Evolutionary conservation across 768 basidiomycete species (phyloP), one percentile per base, ranked within the genome.

Genomic region (Megacollybia marginata): DNA sequence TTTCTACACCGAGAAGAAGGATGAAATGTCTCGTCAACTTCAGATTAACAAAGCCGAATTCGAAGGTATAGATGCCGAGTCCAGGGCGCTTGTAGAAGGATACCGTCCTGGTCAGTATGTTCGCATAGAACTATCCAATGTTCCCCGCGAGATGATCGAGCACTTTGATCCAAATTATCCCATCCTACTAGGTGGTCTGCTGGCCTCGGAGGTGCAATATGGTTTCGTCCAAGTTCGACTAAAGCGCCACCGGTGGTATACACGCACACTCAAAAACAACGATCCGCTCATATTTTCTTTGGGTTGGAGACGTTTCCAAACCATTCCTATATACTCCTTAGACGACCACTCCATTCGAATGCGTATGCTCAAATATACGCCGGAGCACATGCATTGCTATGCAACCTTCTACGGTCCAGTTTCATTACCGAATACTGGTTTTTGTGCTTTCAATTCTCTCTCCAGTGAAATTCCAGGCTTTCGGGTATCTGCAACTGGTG

Each of bases 351-450:
- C 88, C 9, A 95, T 97, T 57, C 88, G 96, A 15, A 96, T 97
- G 85, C 91, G 96, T 33, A 89, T 98, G 86, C 87, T 99, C 70
- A 99, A 99, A 69, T 99, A 99, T 64, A 97, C 96, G 1, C 96
- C 96, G 0, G 96, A 99, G 68, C 96, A 99, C 61, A 97, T 95
- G 96, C 96, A 99, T 63, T 99, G 96, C 61, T 95, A 86, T 61
- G 95, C 94, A 2, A 96, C 94, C 2, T 96, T 98, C 67, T 99
- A 94, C 61, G 95, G 92, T 0, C 95, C 96, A 7, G 83, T 92
- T 18, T 73, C 92, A 2, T 71, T 90, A 0, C 95, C 94, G 18
- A 96, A 96, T 67, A 96, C 92, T 0, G 93, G 94, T 32, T 94
- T 99, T 69, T 98, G 96, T 65, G 88, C 95, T 2, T 98, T 99